Percentiles rank a stretch among this genome's conserved stretches.
Evolutionary conservation across 495 filamentous ascomycete genomes (phyloP).

Genomic region (Paragyromitra xinjiangensis): DNA sequence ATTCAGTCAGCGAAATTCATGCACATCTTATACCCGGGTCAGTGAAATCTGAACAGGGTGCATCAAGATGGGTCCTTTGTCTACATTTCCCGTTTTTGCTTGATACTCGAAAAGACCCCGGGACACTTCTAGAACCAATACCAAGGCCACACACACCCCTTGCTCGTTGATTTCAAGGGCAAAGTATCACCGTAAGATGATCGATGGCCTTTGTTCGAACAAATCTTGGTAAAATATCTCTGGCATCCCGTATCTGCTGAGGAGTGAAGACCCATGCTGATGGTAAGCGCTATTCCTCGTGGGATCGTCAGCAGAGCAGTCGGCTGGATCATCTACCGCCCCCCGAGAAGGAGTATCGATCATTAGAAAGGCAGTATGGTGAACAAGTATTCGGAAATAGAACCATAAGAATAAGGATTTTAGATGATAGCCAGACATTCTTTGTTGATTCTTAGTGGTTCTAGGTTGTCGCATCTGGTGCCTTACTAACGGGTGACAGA

Average conservation of each 20-base stretch:
- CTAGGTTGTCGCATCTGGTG: not conserved
- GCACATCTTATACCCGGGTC: conserved; percentile 47
- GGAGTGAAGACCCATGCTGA: conserved; percentile 37
- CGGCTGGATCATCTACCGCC: conserved; percentile 1
- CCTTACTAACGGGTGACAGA: conserved; percentile 26
- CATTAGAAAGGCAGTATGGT: conserved; percentile 5
- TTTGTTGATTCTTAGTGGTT: conserved; percentile 6
- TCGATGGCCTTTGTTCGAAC: conserved; percentile 7
- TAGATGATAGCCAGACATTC: not conserved
- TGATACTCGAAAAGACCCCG: not conserved
- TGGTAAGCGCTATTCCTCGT: conserved; percentile 44
- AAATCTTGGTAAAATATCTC: conserved; percentile 30
- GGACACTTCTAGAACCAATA: conserved; percentile 18
- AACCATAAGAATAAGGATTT: conserved; percentile 13
- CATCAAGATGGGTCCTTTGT: not conserved
- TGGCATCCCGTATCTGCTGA: conserved; percentile 13
- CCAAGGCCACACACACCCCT: not conserved
- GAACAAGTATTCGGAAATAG: conserved; percentile 36
- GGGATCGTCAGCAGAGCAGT: conserved; percentile 32
- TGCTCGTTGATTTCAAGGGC: not conserved
- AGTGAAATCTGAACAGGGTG: conserved; percentile 4
- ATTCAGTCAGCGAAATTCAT: conserved; percentile 47
- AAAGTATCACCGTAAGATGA: conserved; percentile 4
- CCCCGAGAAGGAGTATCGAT: not conserved
- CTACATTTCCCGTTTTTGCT: not conserved